These are phyloP conservation scores for Hymenoscyphus scutula DNA, from an alignment of 2,329 filamentous ascomycete species.

Conservation along the genomic window DNA sequence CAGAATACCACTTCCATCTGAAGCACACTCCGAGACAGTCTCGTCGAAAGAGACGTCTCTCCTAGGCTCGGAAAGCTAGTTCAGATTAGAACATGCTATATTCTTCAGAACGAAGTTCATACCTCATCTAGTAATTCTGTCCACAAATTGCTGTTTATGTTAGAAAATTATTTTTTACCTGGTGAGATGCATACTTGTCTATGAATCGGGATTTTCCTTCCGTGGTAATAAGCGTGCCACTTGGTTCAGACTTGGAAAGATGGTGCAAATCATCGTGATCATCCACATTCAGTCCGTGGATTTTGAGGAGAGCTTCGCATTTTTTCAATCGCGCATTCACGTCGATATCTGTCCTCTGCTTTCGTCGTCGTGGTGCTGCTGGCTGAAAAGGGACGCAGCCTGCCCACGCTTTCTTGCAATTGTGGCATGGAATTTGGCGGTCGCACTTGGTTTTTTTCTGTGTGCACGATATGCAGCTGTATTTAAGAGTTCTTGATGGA, in stretches of 20 bases:
- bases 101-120: too few species aligned
- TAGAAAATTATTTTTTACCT: not conserved
- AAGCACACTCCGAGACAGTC: too few species aligned
- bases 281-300: constrained; percentile 3
- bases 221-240: not conserved
- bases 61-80: too few species aligned
- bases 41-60: too few species aligned
- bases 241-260: not conserved
- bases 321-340: constrained; percentile 6
- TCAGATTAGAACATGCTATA: too few species aligned
- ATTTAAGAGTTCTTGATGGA: too few species aligned
- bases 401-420: constrained; percentile 10
- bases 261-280: not conserved
- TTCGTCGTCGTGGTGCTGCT: constrained; percentile 1
- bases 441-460: constrained; percentile 13
- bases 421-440: constrained; percentile 9
- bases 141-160: not conserved
- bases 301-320: constrained; percentile 10
- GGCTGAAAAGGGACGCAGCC: constrained; percentile 9
- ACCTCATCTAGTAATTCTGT: too few species aligned
- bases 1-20: too few species aligned
- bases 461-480: too few species aligned
- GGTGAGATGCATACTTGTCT: constrained; percentile 2
- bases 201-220: constrained; percentile 3
- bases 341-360: constrained; percentile 1